These are phyloP conservation scores for Setaria viridis DNA, from an alignment of 202 grass and related monocot genomes.

Conservation along the genomic window DNA sequence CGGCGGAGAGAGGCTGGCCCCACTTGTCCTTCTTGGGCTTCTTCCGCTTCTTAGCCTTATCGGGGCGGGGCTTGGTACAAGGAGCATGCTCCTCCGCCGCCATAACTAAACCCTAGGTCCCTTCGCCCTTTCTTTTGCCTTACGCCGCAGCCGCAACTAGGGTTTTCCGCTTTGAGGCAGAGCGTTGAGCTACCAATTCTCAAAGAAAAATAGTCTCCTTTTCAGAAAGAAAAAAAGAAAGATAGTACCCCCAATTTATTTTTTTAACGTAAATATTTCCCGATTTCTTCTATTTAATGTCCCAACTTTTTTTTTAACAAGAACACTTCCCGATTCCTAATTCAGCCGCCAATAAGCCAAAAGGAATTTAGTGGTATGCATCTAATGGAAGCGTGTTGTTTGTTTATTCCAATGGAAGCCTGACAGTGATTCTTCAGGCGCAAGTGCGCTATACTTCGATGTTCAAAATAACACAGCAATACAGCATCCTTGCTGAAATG, in stretches of 20 bases:
- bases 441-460: not conserved
- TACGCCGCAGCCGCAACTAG: not conserved
- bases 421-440: not conserved
- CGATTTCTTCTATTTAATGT: too few relatives aligned
- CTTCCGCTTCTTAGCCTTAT: conserved; percentile 66
- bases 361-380: too few relatives aligned
- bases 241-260: too few relatives aligned
- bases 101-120: conserved; percentile 64
- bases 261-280: too few relatives aligned
- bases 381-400: not conserved
- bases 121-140: not conserved
- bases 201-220: too few relatives aligned
- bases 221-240: too few relatives aligned
- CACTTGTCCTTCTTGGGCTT: conserved; percentile 89
- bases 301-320: too few relatives aligned
- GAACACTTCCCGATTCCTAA: too few relatives aligned
- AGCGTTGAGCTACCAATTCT: too few relatives aligned
- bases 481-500: not conserved
- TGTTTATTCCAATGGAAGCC: not conserved
- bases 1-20: conserved; percentile 66
- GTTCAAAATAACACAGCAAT: not conserved
- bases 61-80: conserved; percentile 8
- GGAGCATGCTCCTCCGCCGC: conserved; percentile 52
- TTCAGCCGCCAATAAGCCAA: too few relatives aligned
- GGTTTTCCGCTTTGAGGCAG: not conserved